Evolutionary conservation across 768 basidiomycete genomes (phyloP), one percentile per base, ranked within the genome.

Genomic region (Mycena galopus): DNA sequence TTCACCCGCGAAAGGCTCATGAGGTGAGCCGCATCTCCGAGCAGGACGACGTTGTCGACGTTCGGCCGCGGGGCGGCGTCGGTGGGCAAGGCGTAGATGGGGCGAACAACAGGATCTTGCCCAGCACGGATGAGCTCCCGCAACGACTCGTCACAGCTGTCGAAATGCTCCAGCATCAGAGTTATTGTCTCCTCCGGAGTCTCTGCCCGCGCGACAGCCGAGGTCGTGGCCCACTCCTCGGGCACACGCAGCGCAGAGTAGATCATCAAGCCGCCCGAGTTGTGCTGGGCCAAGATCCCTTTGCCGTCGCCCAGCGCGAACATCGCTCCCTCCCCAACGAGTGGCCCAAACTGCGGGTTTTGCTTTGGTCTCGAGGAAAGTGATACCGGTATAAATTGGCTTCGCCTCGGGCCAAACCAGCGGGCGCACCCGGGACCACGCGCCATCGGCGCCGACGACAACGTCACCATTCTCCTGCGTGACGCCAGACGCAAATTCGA

Each of bases 1-100:
- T 23, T 82, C 81, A 4, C 84, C 83, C 0, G 78, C 80, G 67
- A 83, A 84, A 1, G 82, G 84, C 77, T 70, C 82, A 85, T 82
- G 7, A 81, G 70, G 67, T 85, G 83, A 9, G 83, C 83, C 1
- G 83, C 82, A 50, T 84, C 84, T n/a, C 83, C 83, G 35, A 81
- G 56, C 10, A 73, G 51, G 9, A 66, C 58, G 33, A 70, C 35
- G n/a, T 63, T 59, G 35, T 64, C 62, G 39, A 51, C 56, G 10
- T 58, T 44, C 16, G 60, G 2, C n/a, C 66, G 65, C 16, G 67
- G 62, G 19, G 37, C 33, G 6, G 39, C 51, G 57, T 56, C 65
- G 21, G 9, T 42, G 19, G 72, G 72, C 51, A 73, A 27, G 10
- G 73, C 63, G 51, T 73, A 73, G 33, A 73, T 69, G 14, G 73